These are phyloP conservation scores for Citropsis articulata DNA, from an alignment of 345 rosid genomes.

Conservation along the genomic window DNA sequence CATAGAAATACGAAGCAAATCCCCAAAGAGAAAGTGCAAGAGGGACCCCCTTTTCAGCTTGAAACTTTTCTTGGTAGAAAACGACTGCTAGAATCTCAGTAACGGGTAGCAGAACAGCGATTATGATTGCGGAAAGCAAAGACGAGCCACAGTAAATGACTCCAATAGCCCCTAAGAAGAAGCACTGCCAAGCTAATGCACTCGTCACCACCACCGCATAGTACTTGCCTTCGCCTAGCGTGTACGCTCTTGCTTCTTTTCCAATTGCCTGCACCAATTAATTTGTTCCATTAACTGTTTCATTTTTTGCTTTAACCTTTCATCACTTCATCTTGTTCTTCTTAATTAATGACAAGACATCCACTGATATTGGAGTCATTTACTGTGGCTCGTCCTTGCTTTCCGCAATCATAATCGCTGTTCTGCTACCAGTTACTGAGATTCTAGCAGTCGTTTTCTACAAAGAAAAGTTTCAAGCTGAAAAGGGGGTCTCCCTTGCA, in stretches of 20 bases:
- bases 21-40: slow-evolving; percentile 76
- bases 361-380: slow-evolving; percentile 35
- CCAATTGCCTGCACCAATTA: slow-evolving; percentile 44
- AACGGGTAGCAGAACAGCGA: slow-evolving; percentile 48
- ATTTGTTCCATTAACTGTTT: no score
- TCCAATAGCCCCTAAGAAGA: slow-evolving; percentile 63
- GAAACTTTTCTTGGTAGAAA: slow-evolving; percentile 62
- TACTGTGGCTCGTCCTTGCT: slow-evolving; percentile 56
- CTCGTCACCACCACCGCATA: slow-evolving; percentile 38
- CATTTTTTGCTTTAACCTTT: no score
- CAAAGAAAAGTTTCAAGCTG: slow-evolving; percentile 58
- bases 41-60: slow-evolving; percentile 62
- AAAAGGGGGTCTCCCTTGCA: slow-evolving; percentile 66
- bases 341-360: no score
- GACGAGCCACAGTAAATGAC: slow-evolving; percentile 58
- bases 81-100: slow-evolving; percentile 67
- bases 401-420: slow-evolving; percentile 48
- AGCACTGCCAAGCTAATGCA: slow-evolving; percentile 49
- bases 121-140: slow-evolving; percentile 48
- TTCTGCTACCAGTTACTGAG: slow-evolving; percentile 57
- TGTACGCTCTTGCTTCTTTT: slow-evolving; percentile 56
- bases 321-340: no score
- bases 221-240: slow-evolving; percentile 49
- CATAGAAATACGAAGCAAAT: slow-evolving; percentile 65
- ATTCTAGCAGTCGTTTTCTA: slow-evolving; percentile 62